Percentiles rank a stretch among this genome's conserved stretches.
phyloP scores from a whole-genome alignment of 73 alveolate genomes.

The Paramecium primaurelia region DNA sequence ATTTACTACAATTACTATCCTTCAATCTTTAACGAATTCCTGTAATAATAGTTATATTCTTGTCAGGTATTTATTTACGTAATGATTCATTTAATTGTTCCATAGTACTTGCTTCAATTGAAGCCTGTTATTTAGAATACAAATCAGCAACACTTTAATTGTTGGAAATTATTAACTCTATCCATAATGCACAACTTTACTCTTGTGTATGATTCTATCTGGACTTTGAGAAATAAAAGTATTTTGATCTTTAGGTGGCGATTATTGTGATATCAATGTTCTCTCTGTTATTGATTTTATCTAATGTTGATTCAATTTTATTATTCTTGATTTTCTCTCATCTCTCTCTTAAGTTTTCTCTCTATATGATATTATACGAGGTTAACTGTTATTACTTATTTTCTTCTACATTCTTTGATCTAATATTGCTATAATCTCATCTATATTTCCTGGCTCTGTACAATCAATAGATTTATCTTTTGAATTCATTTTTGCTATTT shows the following conservation, averaged over 20 bases:
- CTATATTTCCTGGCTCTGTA: neutral
- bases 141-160: neutral
- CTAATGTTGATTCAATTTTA: neutral
- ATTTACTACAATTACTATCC: neutral
- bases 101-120: neutral
- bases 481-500: neutral
- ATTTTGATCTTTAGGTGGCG: neutral
- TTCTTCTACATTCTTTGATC: neutral
- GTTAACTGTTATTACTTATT: neutral
- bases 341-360: neutral
- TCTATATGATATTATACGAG: neutral
- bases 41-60: neutral
- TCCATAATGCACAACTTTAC: neutral
- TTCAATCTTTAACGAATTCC: neutral
- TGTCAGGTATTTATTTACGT: neutral
- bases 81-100: neutral
- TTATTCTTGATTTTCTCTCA: neutral
- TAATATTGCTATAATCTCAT: neutral
- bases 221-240: neutral
- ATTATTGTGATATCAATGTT: neutral
- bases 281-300: neutral
- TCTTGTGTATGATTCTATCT: neutral
- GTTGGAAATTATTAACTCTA: neutral
- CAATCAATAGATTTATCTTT: neutral
- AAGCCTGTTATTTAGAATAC: neutral